Evolutionary conservation across 352 stramenopile species (phyloP), one percentile per base, ranked within the genome.

Genomic region (Pythium aquatile): DNA sequence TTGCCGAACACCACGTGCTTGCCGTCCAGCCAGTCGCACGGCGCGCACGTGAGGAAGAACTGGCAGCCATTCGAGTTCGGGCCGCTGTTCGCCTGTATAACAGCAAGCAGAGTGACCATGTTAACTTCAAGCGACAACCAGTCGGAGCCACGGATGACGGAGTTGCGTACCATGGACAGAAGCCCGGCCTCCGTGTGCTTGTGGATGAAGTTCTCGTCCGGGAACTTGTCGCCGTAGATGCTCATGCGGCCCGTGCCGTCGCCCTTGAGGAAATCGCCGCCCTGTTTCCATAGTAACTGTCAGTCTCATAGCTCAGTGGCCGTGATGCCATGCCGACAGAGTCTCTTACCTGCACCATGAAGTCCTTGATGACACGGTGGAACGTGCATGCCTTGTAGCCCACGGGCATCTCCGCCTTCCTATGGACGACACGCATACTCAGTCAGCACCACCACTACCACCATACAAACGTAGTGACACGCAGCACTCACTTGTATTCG

Each of bases 1-100:
- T 97, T 97, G 24, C 96, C 96, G 81, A 99, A 99, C 13, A 99
- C 96, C n/a, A 97, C 83, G 76, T 99, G 96, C 81, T 98, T 98
- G 60, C 88, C 89, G 81, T 99, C 96, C 44, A 98, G 78, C 94
- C 93, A 98, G 66, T 97, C 91, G 61, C 90, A 95, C 49, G 94
- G 90, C 40, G 87, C 91, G 64, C 87, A 98, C 30, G 93, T 98
- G 63, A 98, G 85, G 76, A 98, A 99, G 72, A 99, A 99, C 69
- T 98, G 91, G 70, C 89, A 97, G 40, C 90, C 89, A 65, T 99
- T 98, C 29, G 90, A 96, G 67, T 97, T 92, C 0, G 91, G 80
- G 7, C 96, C 96, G 44, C 85, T 97, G 76, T 99, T 99, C 24
- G 96, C 96, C 87, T 88, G 64, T 79, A 65, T 33, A 47, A 11